Evolutionary conservation across 2,329 filamentous ascomycete genomes (phyloP).

Genomic region (Colletotrichum sp.): DNA sequence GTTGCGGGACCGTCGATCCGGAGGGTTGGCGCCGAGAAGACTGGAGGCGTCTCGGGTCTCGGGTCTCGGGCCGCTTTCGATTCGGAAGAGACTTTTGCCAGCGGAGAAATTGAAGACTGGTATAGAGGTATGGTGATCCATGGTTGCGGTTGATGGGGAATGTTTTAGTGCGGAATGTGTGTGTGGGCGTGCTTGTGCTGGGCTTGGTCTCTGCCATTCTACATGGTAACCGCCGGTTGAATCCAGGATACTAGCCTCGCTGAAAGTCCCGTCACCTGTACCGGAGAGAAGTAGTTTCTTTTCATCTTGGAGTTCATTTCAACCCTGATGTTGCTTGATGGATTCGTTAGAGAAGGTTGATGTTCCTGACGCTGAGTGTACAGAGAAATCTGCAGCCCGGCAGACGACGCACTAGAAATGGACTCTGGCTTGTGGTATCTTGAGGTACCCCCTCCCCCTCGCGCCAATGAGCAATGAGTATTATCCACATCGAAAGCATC

Average conservation of each 20-base stretch:
- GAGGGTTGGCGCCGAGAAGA: not conserved
- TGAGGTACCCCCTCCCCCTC: too few species aligned
- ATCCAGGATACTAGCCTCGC: rapidly evolving
- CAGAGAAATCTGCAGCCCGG: too few species aligned
- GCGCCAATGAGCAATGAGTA: too few species aligned
- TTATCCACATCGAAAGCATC: too few species aligned
- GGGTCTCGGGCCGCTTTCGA: not conserved
- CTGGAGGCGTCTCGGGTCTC: not conserved
- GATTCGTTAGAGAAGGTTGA: not conserved
- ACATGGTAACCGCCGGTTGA: not conserved
- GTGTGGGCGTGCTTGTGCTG: rapidly evolving
- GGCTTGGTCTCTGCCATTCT: not conserved
- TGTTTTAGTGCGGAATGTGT: not conserved
- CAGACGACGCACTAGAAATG: too few species aligned
- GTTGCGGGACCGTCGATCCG: not conserved
- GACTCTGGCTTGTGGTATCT: too few species aligned
- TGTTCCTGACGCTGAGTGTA: too few species aligned
- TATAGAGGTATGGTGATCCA: not conserved
- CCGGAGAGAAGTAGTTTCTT: not conserved
- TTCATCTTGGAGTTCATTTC: rapidly evolving
- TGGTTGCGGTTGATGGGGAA: not conserved
- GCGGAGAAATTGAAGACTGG: not conserved
- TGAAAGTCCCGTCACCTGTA: too few species aligned
- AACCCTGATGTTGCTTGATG: not conserved
- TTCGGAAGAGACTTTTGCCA: not conserved